These are phyloP conservation scores for Solanum virginianum DNA, from an alignment of 257 asterid species.

Conservation along the genomic window DNA sequence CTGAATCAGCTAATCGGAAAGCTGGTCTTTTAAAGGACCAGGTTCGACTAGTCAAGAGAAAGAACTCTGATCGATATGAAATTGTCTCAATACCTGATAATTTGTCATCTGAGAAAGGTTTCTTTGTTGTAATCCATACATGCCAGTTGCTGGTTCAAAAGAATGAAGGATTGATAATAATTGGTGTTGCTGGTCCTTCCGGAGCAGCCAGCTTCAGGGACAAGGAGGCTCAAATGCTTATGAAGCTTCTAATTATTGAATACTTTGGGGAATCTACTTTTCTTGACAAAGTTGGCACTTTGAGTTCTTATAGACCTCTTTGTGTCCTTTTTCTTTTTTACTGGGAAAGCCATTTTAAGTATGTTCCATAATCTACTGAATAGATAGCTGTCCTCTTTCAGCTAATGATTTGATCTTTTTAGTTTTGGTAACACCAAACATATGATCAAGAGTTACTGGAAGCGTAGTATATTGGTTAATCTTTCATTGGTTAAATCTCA, in stretches of 20 bases:
- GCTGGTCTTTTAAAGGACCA: slow-evolving; percentile 88
- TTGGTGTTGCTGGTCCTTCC: slow-evolving; percentile 96
- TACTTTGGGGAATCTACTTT: not conserved
- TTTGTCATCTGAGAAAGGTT: slow-evolving; percentile 93
- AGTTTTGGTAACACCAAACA: not conserved
- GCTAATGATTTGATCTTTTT: not conserved
- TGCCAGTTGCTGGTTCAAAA: slow-evolving; percentile 81
- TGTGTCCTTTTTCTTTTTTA: not conserved
- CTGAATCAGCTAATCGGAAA: slow-evolving; percentile 39
- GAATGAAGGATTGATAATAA: slow-evolving; percentile 69
- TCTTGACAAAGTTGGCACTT: not conserved
- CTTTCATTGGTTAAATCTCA: not conserved
- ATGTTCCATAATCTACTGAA: not conserved
- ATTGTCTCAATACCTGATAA: slow-evolving; percentile 53
- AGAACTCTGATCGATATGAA: slow-evolving; percentile 68
- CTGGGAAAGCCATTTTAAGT: not conserved
- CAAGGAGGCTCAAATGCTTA: not conserved
- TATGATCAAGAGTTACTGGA: not conserved
- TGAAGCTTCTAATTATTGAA: not conserved
- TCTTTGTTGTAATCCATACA: slow-evolving; percentile 81
- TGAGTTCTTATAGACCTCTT: not conserved
- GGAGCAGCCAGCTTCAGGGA: slow-evolving; percentile 45
- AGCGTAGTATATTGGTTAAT: not conserved
- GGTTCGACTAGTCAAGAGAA: slow-evolving; percentile 71
- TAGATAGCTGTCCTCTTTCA: not conserved